These are phyloP conservation scores for Pythium phragmiticola DNA, from an alignment of 352 stramenopile genomes.

Conservation along the genomic window DNA sequence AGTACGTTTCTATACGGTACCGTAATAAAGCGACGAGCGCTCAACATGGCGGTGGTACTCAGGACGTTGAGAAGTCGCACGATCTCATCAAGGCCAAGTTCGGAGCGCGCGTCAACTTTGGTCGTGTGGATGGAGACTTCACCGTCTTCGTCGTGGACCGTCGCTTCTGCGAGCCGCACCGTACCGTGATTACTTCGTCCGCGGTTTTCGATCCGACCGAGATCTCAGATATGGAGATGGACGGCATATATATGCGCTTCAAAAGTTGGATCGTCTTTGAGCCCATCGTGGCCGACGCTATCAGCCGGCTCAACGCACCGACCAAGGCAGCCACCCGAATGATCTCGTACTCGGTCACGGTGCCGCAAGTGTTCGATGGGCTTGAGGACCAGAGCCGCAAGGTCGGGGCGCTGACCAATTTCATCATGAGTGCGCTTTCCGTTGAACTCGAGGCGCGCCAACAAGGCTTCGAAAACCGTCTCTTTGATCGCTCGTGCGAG, in stretches of 20 bases:
- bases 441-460: conserved; percentile 13
- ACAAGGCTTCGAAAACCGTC: conserved; percentile 14
- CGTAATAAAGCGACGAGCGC: too few species aligned
- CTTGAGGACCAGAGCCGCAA: conserved; percentile 6
- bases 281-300: neutral
- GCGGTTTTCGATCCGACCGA: conserved; percentile 1
- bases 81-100: conserved; percentile 5
- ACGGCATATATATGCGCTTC: conserved; percentile 17
- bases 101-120: neutral
- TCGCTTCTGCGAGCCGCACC: neutral
- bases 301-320: neutral
- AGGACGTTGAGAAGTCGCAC: conserved; percentile 3
- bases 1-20: too few species aligned
- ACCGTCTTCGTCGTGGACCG: neutral
- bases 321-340: conserved; percentile 6
- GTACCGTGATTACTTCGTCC: conserved; percentile 4
- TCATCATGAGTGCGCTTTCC: conserved; percentile 7
- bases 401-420: conserved; percentile 21
- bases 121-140: neutral
- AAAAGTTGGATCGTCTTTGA: conserved; percentile 16
- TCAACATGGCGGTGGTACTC: neutral
- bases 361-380: neutral
- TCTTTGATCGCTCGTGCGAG: conserved; percentile 10
- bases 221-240: conserved; percentile 7
- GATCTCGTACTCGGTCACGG: neutral